Conservation (phyloP, 257 asterid genomes). For the Anisodus acutangulus region DNA sequence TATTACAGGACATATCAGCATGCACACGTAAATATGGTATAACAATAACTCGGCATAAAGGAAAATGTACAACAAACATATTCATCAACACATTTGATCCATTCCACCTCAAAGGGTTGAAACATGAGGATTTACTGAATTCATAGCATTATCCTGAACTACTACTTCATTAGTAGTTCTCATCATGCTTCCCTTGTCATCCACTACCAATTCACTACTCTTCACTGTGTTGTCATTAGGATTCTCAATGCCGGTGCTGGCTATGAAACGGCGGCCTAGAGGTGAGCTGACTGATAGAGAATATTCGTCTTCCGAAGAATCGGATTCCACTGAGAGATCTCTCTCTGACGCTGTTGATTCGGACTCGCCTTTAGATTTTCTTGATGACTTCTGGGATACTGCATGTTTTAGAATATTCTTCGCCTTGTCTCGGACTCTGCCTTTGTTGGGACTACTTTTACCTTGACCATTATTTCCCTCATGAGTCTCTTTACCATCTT, state of each 20-base stretch:
- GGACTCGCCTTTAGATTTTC: conserved; percentile 27
- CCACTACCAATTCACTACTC: not conserved
- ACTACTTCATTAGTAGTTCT: not conserved
- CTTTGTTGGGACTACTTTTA: conserved; percentile 32
- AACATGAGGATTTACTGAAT: not conserved
- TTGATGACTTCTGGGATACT: conserved; percentile 24
- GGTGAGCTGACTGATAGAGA: conserved; percentile 1
- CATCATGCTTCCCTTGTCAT: not conserved
- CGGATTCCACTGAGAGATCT: conserved; percentile 28
- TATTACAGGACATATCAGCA: not conserved
- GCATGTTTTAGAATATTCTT: conserved; percentile 30
- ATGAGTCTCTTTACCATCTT: conserved; percentile 43
- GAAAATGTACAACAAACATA: not conserved
- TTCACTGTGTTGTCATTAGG: not conserved
- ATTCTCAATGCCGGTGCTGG: not conserved
- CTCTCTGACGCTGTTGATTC: conserved; percentile 30
- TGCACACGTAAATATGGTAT: not conserved
- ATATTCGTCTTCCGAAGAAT: conserved; percentile 28
- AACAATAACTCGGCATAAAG: not conserved
- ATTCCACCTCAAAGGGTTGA: not conserved
- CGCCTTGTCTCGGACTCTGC: not conserved
- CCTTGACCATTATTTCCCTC: conserved; percentile 42
- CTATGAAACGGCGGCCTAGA: not conserved
- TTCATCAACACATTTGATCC: not conserved
- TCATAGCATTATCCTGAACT: conserved; percentile 26